Evolutionary conservation across 2,329 filamentous ascomycete genomes (phyloP).

Genomic region (Arthrobotrys megalospora): DNA sequence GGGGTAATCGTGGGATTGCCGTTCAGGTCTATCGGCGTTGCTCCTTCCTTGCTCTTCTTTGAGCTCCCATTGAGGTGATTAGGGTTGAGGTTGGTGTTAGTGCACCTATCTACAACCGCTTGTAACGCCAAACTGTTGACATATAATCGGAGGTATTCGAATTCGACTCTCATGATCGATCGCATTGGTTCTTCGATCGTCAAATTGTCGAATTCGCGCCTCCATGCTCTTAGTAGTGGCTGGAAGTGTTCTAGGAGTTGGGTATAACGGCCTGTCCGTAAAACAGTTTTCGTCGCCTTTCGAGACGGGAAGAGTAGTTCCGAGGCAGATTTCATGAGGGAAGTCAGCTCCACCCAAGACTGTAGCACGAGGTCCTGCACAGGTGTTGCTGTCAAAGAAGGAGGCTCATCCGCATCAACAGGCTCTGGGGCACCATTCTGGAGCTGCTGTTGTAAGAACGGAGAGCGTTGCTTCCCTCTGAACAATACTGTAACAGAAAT

Average conservation of each 20-base stretch:
- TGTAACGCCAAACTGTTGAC: constrained; percentile 94
- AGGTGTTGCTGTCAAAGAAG: constrained; percentile 53
- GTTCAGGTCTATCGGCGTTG: constrained; percentile 65
- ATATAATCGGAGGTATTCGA: constrained; percentile 94
- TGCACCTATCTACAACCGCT: constrained; percentile 93
- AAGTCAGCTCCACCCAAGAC: constrained; percentile 94
- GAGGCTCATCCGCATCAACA: constrained; percentile 51
- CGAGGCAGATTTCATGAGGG: constrained; percentile 92
- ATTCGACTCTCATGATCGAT: constrained; percentile 91
- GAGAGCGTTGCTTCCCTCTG: constrained; percentile 57
- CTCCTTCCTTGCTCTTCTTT: constrained; percentile 63
- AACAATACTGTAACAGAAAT: constrained; percentile 62
- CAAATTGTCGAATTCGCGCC: constrained; percentile 84
- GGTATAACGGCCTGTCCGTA: constrained; percentile 87
- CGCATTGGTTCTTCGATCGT: constrained; percentile 77
- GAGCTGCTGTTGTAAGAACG: constrained; percentile 57
- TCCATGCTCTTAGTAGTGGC: constrained; percentile 83
- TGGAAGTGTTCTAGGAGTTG: constrained; percentile 85
- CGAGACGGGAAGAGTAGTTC: constrained; percentile 88
- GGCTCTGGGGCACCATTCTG: constrained; percentile 55
- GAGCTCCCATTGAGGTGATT: constrained; percentile 70
- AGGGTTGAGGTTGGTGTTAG: constrained; percentile 73
- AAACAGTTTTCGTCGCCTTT: constrained; percentile 88
- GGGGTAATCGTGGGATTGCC: constrained; percentile 68
- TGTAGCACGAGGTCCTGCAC: constrained; percentile 69